Base-by-base conservation (phyloP, 148 eudicot species). In the Silene latifolia region DNA sequence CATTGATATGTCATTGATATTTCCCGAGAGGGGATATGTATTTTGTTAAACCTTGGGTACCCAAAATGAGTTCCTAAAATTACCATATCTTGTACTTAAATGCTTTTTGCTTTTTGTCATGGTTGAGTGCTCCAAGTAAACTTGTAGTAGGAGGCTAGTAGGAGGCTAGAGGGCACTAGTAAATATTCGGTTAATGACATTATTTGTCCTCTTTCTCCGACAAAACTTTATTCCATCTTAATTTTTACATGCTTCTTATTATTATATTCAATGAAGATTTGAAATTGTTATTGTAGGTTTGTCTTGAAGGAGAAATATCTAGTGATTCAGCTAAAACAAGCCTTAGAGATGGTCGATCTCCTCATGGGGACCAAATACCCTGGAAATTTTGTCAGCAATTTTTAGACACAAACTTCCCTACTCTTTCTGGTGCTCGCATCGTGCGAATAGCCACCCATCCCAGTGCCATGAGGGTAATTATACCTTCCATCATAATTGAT, bases 381-480 rank as follows among this genome's bases (percentile, higher is more conserved):
- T 95, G 98, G 98, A 95, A 95, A 72, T 90, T 90, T 74, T 90
- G 91, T 69, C 88, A 92, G 74, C 92, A 95, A 80, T 95, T 87
- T 77, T 75, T 76, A 47, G 92, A 95, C 75, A 84, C 89, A 53
- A 86, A 70, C 64, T 95, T 95, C 63, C 98, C 97, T 13, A 88
- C 85, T 72, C 97, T 92, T 76, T 92, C 98, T 60, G 98, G 98
- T 75, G 98, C 90, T 63, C 96, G 98, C 27, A 85, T 95, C 79
- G 98, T 95, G 24, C 92, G 98, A 69, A 92, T 95, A 67, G 98
- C 98, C 67, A 90, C 98, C 63, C 98, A 95, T 85, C 98, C 98
- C 72, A 86, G 86, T 88, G 98, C 97, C 83, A 95, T 92, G 97
- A 82, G 88, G 96, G 98, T 94, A 82, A 74, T 11, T 74, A 21